Base-by-base conservation (phyloP, 2,329 filamentous ascomycete species). In the Sarocladium brachiariae region DNA sequence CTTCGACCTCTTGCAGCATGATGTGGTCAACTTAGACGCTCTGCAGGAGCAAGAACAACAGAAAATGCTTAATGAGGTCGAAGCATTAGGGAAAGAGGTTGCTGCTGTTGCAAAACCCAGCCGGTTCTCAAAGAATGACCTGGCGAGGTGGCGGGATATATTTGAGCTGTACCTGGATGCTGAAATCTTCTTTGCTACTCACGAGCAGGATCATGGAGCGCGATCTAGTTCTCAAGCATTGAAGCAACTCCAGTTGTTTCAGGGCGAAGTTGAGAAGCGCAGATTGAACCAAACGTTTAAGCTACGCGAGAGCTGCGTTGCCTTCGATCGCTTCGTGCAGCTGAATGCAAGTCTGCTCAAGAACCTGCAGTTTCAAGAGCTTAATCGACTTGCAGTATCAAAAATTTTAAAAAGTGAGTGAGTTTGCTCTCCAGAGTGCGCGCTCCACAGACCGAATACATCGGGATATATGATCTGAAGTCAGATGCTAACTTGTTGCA, bases 391-490 rank as follows among this genome's bases (percentile, higher is more conserved):
- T 25, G 89, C 89, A 1, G 81, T 93, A 59, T 73, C 72, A 30
- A 95, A 95, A 65, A 95, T 95, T 49, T 69, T 95, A 50, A 95
- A 95, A 65, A 95, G 84, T 86, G 64, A 55, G 77, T 65, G 24
- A 18, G 9, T 8, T n/a, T n/a, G n/a, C n/a, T n/a, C n/a, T n/a
- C n/a, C n/a, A n/a, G n/a, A n/a, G n/a, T n/a, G n/a, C n/a, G n/a
- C n/a, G n/a, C n/a, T n/a, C n/a, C n/a, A n/a, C n/a, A n/a, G n/a
- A n/a, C n/a, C n/a, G n/a, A n/a, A n/a, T n/a, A n/a, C n/a, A n/a
- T n/a, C n/a, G n/a, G n/a, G n/a, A n/a, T n/a, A n/a, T n/a, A 18
- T n/a, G 16, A 23, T 35, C n/a, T 30, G 27, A 27, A 30, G 30
- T 19, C 9, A 21, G 16, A 8, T 16, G 10, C 45, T 35, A 14